A percentile compares a stretch with the other conserved stretches of the same genome.
Evolutionary conservation across 2,329 filamentous ascomycete species (phyloP).

Genomic region (Aureobasidium sp.): DNA sequence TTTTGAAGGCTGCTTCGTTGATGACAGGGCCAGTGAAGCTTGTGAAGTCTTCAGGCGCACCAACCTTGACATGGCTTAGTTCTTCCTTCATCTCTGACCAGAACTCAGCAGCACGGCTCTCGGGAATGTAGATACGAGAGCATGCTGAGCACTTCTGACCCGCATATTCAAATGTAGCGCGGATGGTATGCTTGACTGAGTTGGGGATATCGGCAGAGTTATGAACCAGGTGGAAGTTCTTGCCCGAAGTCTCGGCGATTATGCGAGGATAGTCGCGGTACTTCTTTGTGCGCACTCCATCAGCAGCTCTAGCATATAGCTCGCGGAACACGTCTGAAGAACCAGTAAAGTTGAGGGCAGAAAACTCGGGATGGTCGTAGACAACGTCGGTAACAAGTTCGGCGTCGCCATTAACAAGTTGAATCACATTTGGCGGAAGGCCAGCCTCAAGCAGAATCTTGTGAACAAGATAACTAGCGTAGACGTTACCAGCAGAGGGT

Average conservation of each 20-base stretch:
- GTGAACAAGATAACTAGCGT: slow-evolving; percentile 29
- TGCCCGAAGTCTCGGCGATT: slow-evolving; percentile 45
- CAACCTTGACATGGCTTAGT: slow-evolving; percentile 22
- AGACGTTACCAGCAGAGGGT: slow-evolving; percentile 28
- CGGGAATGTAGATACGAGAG: slow-evolving; percentile 31
- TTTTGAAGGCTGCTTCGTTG: slow-evolving; percentile 38
- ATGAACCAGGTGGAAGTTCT: slow-evolving; percentile 47
- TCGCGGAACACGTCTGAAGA: slow-evolving; percentile 31
- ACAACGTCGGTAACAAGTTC: slow-evolving; percentile 28
- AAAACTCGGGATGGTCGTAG: slow-evolving; percentile 28
- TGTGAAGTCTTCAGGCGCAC: slow-evolving; percentile 26
- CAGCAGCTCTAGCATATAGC: slow-evolving; percentile 27
- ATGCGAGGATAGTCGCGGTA: slow-evolving; percentile 36
- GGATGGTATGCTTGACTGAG: slow-evolving; percentile 39
- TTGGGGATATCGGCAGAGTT: slow-evolving; percentile 39
- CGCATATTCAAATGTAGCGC: slow-evolving; percentile 43
- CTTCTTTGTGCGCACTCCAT: slow-evolving; percentile 21
- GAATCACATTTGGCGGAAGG: slow-evolving; percentile 31
- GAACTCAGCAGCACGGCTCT: slow-evolving; percentile 29
- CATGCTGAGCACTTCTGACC: slow-evolving; percentile 46
- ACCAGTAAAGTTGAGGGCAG: slow-evolving; percentile 31
- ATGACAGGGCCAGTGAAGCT: slow-evolving; percentile 44
- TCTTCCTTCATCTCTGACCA: slow-evolving; percentile 19
- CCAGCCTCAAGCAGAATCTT: slow-evolving; percentile 35
- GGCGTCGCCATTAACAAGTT: slow-evolving; percentile 33